These are phyloP conservation scores for Podospora anserina DNA, from an alignment of 495 filamentous ascomycete genomes.

Conservation along the genomic window DNA sequence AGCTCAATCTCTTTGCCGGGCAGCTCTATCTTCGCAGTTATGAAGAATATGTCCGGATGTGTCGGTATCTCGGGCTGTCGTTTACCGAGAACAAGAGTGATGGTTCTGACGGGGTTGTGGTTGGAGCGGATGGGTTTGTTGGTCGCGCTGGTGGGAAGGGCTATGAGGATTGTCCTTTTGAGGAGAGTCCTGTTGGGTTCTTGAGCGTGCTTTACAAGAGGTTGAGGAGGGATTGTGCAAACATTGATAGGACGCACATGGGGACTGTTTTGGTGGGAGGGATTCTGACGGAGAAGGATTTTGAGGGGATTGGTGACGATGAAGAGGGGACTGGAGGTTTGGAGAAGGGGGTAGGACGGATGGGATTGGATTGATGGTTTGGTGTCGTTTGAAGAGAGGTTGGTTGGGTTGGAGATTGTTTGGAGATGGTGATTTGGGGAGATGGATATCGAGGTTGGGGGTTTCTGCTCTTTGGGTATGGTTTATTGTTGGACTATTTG, in stretches of 20 bases:
- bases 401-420: not conserved
- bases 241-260: slow-evolving; percentile 53
- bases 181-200: slow-evolving; percentile 53
- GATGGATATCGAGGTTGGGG: not conserved
- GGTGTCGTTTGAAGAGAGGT: not conserved
- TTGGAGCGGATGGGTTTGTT: slow-evolving; percentile 46
- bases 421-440: not conserved
- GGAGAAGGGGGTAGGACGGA: not conserved
- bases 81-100: slow-evolving; percentile 17
- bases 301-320: slow-evolving; percentile 15
- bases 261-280: slow-evolving; percentile 46
- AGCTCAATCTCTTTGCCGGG: slow-evolving; percentile 66
- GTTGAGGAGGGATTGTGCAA: slow-evolving; percentile 51
- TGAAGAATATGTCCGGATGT: slow-evolving; percentile 52
- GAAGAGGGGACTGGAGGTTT: not conserved
- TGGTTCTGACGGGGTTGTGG: slow-evolving; percentile 30
- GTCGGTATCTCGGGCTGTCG: slow-evolving; percentile 51
- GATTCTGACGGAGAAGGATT: slow-evolving; percentile 38
- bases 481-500: not conserved
- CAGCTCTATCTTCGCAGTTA: slow-evolving; percentile 59
- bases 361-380: not conserved
- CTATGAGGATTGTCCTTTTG: slow-evolving; percentile 33
- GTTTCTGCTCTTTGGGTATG: not conserved
- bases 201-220: slow-evolving; percentile 47
- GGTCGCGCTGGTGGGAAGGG: slow-evolving; percentile 22